These are phyloP conservation scores for Diaporthe eres DNA, from an alignment of 2,329 filamentous ascomycete genomes.

Conservation along the genomic window DNA sequence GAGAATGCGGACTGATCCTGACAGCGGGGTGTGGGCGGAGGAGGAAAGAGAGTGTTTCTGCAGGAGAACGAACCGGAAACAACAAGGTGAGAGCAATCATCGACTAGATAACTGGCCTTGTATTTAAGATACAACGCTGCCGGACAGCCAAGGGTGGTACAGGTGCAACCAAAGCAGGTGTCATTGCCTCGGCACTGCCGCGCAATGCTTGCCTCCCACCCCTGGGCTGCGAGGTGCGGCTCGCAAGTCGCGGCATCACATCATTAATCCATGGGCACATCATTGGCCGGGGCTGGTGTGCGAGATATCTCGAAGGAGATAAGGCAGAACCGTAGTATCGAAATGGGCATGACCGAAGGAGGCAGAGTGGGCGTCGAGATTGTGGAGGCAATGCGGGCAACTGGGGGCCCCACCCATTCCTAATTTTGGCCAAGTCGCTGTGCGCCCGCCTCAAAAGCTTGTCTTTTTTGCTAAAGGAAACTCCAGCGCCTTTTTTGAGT, in stretches of 20 bases:
- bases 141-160: background rate
- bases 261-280: slow-evolving; percentile 18
- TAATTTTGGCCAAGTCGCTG: slow-evolving; percentile 18
- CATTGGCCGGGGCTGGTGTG: slow-evolving; percentile 14
- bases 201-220: slow-evolving; percentile 13
- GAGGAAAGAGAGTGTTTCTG: background rate
- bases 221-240: background rate
- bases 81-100: background rate
- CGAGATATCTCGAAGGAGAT: slow-evolving; percentile 25
- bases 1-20: background rate
- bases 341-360: slow-evolving; percentile 11
- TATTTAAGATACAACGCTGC: background rate
- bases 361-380: slow-evolving; percentile 15
- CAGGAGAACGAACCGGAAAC: background rate
- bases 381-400: slow-evolving; percentile 20
- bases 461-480: background rate
- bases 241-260: slow-evolving; percentile 16
- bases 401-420: background rate
- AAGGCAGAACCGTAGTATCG: slow-evolving; percentile 14
- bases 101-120: background rate
- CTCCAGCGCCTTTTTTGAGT: background rate
- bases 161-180: background rate
- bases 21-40: background rate
- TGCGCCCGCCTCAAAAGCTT: background rate
- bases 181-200: slow-evolving; percentile 17